Evolutionary conservation across 495 filamentous ascomycete genomes (phyloP), one percentile per base, ranked within the genome.

Genomic region (Melanomma pulvis-pyrius): DNA sequence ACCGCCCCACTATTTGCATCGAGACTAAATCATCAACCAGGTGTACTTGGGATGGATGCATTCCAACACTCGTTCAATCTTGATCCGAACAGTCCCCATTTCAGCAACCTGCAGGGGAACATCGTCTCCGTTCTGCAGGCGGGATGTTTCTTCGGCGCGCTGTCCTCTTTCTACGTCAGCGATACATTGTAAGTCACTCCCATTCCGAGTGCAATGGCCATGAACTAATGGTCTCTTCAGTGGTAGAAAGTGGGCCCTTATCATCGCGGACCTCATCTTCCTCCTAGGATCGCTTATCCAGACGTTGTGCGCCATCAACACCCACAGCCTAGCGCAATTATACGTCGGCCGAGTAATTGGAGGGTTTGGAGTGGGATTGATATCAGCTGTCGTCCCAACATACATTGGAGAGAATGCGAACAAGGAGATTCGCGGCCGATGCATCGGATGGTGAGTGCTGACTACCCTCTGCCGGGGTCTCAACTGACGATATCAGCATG

Each of bases 121-220:
- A 81, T 87, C 41, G 84, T 86, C 15, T 87, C 86, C 55, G 79
- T 89, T 29, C 77, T 89, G 24, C 30, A 68, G 72, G 80, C 74
- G n/a, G 74, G 74, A 0, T 71, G 67, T 56, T 75, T 75, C 70
- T 75, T 75, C 59, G 74, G 72, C 15, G 72, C 72, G n/a, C 58
- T 74, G 15, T 62, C 67, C 4, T 61, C 74, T 0, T 65, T 69
- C 41, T 73, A 69, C 53, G 36, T 70, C 41, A 73, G 70, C 48
- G 74, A 76, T 39, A 62, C 59, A 24, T 64, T 69, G 67, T 70
- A 62, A 65, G 61, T 47, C 21, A 44, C 11, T 41, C 44, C 28
- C 19, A 24, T 59, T 65, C 62, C 53, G 51, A 50, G 64, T 63
- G n/a, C 30, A 30, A 21, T 46, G 25, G 6, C 25, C 22, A 12